Base-by-base conservation (phyloP, 1,284 basidiomycete genomes). In the Rhodotorula sp. region DNA sequence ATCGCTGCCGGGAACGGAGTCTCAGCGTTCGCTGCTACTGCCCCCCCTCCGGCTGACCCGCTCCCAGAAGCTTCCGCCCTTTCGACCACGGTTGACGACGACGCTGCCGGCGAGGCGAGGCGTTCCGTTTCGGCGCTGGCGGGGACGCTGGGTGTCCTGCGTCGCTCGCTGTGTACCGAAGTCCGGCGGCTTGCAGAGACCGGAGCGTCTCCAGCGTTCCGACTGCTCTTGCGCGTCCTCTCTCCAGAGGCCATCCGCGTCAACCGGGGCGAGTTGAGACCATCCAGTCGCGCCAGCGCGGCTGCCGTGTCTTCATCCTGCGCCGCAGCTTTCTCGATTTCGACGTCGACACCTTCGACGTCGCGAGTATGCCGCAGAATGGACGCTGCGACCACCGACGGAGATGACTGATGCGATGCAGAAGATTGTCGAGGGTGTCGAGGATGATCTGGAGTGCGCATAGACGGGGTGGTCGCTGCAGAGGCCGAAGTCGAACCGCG, bases 251-350 rank as follows among this genome's bases (percentile, higher is more conserved):
- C 62, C 28, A 70, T 67, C 23, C 70, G 61, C 28, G 74, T 66
- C 26, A 78, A 43, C 1, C 76, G 60, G 3, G 77, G 77, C 14
- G 76, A 79, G 64, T 56, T 75, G 19, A 98, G 81, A 1, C 95
- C 95, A 78, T 99, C 97, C 34, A 99, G 83, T 82, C 97, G 97
- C 66, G 95, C 87, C 62, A 99, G 84, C 6, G 93, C 93, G 79
- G 97, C 93, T 5, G 88, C 90, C 2, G 95, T 95, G 23, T 89
- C 89, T 72, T 93, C 89, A 78, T 95, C 91, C 87, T 10, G 88
- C 88, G 38, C 91, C 88, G 77, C 91, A 85, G 63, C 92, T 84
- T 66, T 91, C 82, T 21, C 90, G 90, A 80, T 93, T 89, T 0
- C 89, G 89, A 69, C 90, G 64, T 75, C 68, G 45, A 64, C 62